Conservation (phyloP, 78 protist species). For the Dictyostelium discoideum region dicty_2.7 NC_007090.3:1260501-1261000, state of each 20-base stretch:
- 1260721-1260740: not conserved
- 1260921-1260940: not conserved
- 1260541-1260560: conserved; percentile 65
- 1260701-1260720: not conserved
- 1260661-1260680: conserved; percentile 70
- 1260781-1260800: not conserved
- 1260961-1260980: not conserved
- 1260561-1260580: conserved; percentile 15
- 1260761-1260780: conserved; percentile 50
- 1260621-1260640: conserved; percentile 42
- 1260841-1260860: conserved; percentile 6
- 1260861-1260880: not conserved
- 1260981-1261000: not conserved
- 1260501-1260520: conserved; percentile 5
- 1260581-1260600: not conserved
- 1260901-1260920: not conserved
- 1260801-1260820: conserved; percentile 4
- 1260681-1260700: conserved; percentile 53
- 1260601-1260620: not conserved
- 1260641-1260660: conserved; percentile 52
- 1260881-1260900: not conserved
- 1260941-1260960: not conserved
- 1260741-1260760: conserved; percentile 40
- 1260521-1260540: conserved; percentile 8
- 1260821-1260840: conserved; percentile 24